Base-by-base conservation (phyloP, 164 flowering plant species). In the Taxillus chinensis region DNA sequence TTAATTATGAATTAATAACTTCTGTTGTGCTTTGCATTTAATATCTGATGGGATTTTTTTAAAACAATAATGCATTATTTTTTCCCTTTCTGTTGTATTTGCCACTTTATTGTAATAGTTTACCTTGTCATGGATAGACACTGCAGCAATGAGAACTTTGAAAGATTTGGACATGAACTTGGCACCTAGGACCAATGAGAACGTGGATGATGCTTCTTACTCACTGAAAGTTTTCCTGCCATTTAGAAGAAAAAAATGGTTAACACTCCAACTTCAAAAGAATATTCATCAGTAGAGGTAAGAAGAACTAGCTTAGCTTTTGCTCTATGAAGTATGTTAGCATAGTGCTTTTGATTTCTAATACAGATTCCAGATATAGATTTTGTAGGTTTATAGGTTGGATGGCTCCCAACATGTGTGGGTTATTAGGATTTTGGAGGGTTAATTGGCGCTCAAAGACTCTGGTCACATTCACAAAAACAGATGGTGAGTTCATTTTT, bases 231-330 rank as follows among this genome's bases (percentile, higher is more conserved):
- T 14, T 56, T 57, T 64, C 45, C 69, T 60, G 61, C 57, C 59
- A n/a, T 8, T 52, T 58, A 17, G 78, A 79, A 61, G 5, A 58
- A 43, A 60, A 40, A 37, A n/a, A n/a, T n/a, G n/a, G n/a, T n/a
- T n/a, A n/a, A n/a, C n/a, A n/a, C n/a, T n/a, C n/a, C n/a, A n/a
- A 49, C 11, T 45, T 67, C 76, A 39, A 61, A 71, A 45, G 67
- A 73, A 66, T 75, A 67, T 48, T 64, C 74, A 15, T 51, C 67
- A 39, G 77, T 75, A 52, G 77, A 78, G 81, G 81, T 75, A 59
- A 41, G 60, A 9, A 11, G 38, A 45, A 14, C 50, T 64, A 5
- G 52, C n/a, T 5, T 54, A 5, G n/a, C 17, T 54, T 17, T 54
- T 39, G 39, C 4, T 2, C 10, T 3, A 13, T 54, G 16, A n/a